Conservation (phyloP, 352 stramenopile genomes). For the Pythium aristosporum region DNA sequence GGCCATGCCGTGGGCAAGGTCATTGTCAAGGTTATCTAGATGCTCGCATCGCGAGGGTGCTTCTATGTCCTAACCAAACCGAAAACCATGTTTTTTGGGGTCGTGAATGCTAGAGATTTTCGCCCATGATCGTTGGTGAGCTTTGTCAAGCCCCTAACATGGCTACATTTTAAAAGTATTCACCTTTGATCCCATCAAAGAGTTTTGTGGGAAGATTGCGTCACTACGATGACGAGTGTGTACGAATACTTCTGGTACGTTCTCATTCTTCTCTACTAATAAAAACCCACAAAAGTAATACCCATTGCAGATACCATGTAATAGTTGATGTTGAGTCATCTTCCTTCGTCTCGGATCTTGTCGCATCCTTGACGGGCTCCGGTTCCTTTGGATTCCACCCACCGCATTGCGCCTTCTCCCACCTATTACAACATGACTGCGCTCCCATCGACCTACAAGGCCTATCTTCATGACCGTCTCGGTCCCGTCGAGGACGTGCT, state of each 20-base stretch:
- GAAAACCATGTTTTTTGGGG: too few relatives aligned
- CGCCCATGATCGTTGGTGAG: too few relatives aligned
- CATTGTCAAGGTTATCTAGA: constrained; percentile 41
- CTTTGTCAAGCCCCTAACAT: too few relatives aligned
- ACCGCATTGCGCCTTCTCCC: background rate
- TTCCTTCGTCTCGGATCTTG: too few relatives aligned
- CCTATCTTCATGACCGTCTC: constrained; percentile 35
- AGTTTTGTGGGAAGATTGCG: too few relatives aligned
- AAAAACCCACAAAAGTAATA: background rate
- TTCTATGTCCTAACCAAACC: too few relatives aligned
- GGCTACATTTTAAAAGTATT: background rate
- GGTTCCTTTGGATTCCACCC: background rate
- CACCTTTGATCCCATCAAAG: too few relatives aligned
- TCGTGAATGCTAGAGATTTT: too few relatives aligned
- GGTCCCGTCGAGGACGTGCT: constrained; percentile 31
- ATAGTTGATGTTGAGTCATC: background rate
- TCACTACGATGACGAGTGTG: background rate
- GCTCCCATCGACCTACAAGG: constrained; percentile 26
- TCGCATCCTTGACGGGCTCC: too few relatives aligned
- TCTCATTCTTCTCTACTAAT: background rate
- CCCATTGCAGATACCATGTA: background rate
- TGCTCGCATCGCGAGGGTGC: too few relatives aligned
- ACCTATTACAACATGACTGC: constrained; percentile 3
- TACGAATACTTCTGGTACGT: background rate
- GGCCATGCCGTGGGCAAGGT: constrained; percentile 53